Percentiles rank a stretch among this genome's conserved stretches.
phyloP scores from a whole-genome alignment of 257 asterid genomes.

The Leonotis leonurus region DNA sequence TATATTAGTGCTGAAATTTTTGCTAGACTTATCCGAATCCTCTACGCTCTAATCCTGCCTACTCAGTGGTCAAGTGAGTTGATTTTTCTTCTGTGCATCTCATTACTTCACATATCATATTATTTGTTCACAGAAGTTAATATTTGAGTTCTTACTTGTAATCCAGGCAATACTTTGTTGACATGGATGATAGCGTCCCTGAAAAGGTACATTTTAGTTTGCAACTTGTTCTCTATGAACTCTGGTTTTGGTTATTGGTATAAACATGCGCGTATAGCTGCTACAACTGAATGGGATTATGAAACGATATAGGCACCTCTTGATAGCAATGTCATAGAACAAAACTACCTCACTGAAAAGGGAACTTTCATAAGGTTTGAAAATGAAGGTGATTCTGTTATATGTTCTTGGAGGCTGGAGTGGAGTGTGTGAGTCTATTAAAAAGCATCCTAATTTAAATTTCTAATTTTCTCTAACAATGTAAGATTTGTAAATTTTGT shows the following conservation, averaged over 20 bases:
- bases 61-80: slow-evolving; percentile 58
- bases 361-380: background rate
- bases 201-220: slow-evolving; percentile 36
- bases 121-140: background rate
- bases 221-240: slow-evolving; percentile 11
- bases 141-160: background rate
- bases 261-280: background rate
- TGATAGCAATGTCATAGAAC: slow-evolving; percentile 1
- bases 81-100: background rate
- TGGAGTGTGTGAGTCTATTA: background rate
- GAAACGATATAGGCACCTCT: background rate
- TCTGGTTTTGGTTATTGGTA: slow-evolving; percentile 1
- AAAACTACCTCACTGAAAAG: background rate
- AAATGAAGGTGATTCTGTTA: background rate
- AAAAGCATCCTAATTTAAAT: background rate
- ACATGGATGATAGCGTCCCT: slow-evolving; percentile 51
- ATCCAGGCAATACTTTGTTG: slow-evolving; percentile 60
- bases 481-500: background rate
- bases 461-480: background rate
- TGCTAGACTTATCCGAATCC: slow-evolving; percentile 55
- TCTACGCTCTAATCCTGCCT: slow-evolving; percentile 51
- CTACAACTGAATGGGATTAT: background rate
- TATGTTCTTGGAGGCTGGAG: slow-evolving; percentile 5
- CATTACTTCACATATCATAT: background rate
- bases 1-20: slow-evolving; percentile 19